Percentiles rank a stretch among this genome's conserved stretches.
These are phyloP conservation scores for Suillus placidus DNA, from an alignment of 768 basidiomycete genomes.

Conservation along the genomic window DNA sequence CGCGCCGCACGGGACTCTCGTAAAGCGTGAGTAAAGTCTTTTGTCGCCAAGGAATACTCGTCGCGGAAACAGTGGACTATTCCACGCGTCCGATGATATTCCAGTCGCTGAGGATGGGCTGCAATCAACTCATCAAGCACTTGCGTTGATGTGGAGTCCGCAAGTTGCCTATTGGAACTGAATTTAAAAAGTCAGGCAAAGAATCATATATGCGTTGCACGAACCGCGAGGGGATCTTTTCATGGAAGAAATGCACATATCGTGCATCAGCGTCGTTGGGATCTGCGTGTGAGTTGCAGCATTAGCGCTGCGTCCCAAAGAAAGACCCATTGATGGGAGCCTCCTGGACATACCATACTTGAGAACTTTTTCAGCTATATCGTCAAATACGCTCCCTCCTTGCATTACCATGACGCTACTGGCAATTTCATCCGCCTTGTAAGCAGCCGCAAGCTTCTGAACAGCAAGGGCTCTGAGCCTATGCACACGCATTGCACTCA, in stretches of 20 bases:
- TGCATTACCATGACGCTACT: constrained; percentile 96
- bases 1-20: constrained; percentile 75
- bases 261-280: constrained; percentile 76
- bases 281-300: constrained; percentile 45
- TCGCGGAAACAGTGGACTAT: constrained; percentile 90
- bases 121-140: constrained; percentile 80
- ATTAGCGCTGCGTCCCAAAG: not conserved
- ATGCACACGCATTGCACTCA: constrained; percentile 86
- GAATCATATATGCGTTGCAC: constrained; percentile 24
- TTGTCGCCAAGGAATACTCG: constrained; percentile 71
- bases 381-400: constrained; percentile 89
- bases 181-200: constrained; percentile 21
- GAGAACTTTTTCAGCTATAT: constrained; percentile 86
- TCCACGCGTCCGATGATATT: constrained; percentile 88
- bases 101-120: constrained; percentile 71
- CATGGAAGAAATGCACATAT: constrained; percentile 94
- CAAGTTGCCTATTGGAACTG: constrained; percentile 64
- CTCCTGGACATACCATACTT: constrained; percentile 52
- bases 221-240: constrained; percentile 91
- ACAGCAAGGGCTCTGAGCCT: constrained; percentile 80
- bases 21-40: constrained; percentile 81
- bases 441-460: constrained; percentile 84
- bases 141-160: constrained; percentile 79
- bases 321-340: not conserved
- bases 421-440: constrained; percentile 87